phyloP scores from a whole-genome alignment of 371 early-diverging fungal species.

The Mortierella sp. region DNA sequence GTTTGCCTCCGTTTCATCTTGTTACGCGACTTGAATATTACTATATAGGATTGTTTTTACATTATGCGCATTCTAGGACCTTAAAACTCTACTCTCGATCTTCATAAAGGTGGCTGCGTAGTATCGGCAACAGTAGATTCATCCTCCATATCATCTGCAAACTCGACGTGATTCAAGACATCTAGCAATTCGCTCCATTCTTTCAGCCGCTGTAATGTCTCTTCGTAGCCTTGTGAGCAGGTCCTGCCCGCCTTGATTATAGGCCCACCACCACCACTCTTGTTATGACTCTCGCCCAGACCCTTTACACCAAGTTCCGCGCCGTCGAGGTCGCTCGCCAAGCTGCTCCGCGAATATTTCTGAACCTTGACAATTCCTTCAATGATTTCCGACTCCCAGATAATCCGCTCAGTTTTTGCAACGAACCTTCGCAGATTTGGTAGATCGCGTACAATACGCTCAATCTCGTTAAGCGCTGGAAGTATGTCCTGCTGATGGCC shows the following conservation, averaged over 20 bases:
- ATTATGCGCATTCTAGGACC: no score
- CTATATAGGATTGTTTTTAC: no score
- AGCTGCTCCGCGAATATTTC: background rate
- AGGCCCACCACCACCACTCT: background rate
- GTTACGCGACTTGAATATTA: no score
- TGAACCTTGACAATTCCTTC: conserved; percentile 30
- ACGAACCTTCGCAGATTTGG: conserved; percentile 27
- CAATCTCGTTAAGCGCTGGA: conserved; percentile 28
- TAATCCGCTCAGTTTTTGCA: conserved; percentile 31
- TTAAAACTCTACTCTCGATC: background rate
- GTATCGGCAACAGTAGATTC: background rate
- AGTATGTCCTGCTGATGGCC: conserved; percentile 17
- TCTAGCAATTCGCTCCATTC: conserved; percentile 51
- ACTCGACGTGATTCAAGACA: conserved; percentile 44
- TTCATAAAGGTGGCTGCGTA: background rate
- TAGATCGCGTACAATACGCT: conserved; percentile 21
- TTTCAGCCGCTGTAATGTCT: conserved; percentile 33
- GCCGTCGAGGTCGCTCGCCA: background rate
- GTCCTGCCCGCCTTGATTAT: conserved; percentile 25
- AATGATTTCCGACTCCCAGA: conserved; percentile 48
- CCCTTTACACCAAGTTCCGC: background rate
- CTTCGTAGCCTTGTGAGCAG: conserved; percentile 32
- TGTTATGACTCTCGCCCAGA: background rate
- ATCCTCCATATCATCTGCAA: conserved; percentile 30
- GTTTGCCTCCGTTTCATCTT: background rate